Base-by-base conservation (phyloP, 768 basidiomycete species). In the Coprinellus micaceus region DNA sequence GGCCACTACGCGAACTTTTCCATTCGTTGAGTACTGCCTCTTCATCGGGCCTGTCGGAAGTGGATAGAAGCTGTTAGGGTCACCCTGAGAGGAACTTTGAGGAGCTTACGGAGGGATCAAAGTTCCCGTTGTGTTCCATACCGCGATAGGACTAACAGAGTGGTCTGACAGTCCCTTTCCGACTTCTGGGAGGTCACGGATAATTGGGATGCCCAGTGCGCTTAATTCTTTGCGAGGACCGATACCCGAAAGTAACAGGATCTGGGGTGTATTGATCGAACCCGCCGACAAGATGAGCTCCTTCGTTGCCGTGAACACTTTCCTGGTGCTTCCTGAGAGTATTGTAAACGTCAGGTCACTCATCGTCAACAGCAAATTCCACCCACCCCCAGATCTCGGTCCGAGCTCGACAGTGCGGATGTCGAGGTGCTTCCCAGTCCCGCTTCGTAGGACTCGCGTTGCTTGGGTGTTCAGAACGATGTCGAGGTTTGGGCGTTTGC, bases 141-240 rank as follows among this genome's bases (percentile, higher is more conserved):
- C 66, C 2, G 52, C 25, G 15, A 57, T 33, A 6, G 39, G 33
- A 13, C 33, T 13, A 62, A 53, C 13, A 60, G 43, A 53, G 29
- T 71, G 70, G 56, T 70, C 70, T 19, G 61, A 57, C 46, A 73
- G 46, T 47, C 69, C 64, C 49, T 63, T 59, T 4, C 72, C 71
- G 19, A 73, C 67, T 40, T 62, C 59, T 13, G 72, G 66, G 17
- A 65, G 50, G 40, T 70, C 51, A 26, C 69, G 60, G 24, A 69
- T 30, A 5, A 67, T 41, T n/a, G 60, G 37, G 51, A 73, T 66
- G 17, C 64, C 64, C 17, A 60, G 45, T 17, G 47, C 36, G 17
- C 28, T 26, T 13, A 66, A 48, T 5, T 63, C 59, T 13, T 24
- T 24, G 6, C 37, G 10, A 25, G 61, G 55, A 9, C 65, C 63